phyloP scores from a whole-genome alignment of 75 land plant genomes.

The Picea glauca region DNA sequence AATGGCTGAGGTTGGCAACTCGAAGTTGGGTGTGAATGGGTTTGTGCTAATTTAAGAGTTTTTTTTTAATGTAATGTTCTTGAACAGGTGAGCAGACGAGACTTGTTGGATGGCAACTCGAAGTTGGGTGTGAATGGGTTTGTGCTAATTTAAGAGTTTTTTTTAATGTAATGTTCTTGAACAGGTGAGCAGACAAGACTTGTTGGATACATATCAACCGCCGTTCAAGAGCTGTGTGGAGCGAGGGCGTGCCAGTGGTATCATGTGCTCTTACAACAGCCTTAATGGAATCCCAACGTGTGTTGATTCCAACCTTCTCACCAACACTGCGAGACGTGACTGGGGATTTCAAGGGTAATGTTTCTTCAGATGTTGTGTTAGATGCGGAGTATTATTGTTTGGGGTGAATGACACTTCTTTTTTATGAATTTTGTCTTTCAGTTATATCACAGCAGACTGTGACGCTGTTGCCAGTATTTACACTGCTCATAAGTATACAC shows the following conservation, averaged over 20 bases:
- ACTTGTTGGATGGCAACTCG: too few species aligned
- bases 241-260: constrained; percentile 53
- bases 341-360: constrained; percentile 84
- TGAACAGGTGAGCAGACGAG: too few species aligned
- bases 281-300: constrained; percentile 84
- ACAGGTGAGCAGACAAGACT: constrained; percentile 70
- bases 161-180: not conserved
- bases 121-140: too few species aligned
- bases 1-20: too few species aligned
- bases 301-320: constrained; percentile 67
- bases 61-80: too few species aligned
- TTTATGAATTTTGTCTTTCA: constrained; percentile 5
- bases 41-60: too few species aligned
- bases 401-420: too few species aligned
- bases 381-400: too few species aligned
- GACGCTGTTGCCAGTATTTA: constrained; percentile 64
- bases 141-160: too few species aligned
- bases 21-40: too few species aligned
- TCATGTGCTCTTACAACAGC: constrained; percentile 83
- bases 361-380: not conserved
- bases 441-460: constrained; percentile 74
- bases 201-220: constrained; percentile 76
- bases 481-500: constrained; percentile 41
- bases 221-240: constrained; percentile 77
- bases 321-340: constrained; percentile 49